Percentiles rank a stretch among this genome's conserved stretches.
phyloP scores from a whole-genome alignment of 2,329 filamentous ascomycete species.

The Cladophialophora chaetospira region DNA sequence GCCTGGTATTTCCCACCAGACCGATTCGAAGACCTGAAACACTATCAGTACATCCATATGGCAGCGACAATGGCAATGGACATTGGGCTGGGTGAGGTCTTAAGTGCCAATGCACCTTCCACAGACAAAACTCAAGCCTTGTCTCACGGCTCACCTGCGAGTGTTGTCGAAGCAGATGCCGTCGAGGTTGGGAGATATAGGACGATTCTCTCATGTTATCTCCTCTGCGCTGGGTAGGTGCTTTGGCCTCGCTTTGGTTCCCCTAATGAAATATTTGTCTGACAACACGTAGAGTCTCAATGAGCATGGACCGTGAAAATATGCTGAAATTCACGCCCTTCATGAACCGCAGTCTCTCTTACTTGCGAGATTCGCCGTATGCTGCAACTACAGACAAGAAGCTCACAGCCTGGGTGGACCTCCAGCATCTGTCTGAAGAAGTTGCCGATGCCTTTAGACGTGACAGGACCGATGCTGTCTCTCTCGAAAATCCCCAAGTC shows the following conservation, averaged over 20 bases:
- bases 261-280: no score
- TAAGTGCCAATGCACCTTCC: background rate
- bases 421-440: background rate
- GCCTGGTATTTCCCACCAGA: slow-evolving; percentile 87
- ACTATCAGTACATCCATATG: slow-evolving; percentile 81
- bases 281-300: background rate
- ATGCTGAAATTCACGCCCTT: background rate
- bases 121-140: background rate
- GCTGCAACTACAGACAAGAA: background rate
- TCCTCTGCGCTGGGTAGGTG: background rate
- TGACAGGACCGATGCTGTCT: background rate
- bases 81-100: slow-evolving; percentile 53
- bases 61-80: slow-evolving; percentile 80
- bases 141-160: background rate
- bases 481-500: background rate
- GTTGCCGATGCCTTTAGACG: background rate
- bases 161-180: background rate
- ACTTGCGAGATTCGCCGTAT: background rate
- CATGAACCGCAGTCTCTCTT: background rate
- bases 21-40: slow-evolving; percentile 61
- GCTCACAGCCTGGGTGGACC: background rate
- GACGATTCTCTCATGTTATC: background rate
- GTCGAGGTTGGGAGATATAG: background rate
- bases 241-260: no score
- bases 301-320: background rate